Base-by-base conservation (phyloP, 2,329 filamentous ascomycete species). In the Aspergillus jensenii region DNA sequence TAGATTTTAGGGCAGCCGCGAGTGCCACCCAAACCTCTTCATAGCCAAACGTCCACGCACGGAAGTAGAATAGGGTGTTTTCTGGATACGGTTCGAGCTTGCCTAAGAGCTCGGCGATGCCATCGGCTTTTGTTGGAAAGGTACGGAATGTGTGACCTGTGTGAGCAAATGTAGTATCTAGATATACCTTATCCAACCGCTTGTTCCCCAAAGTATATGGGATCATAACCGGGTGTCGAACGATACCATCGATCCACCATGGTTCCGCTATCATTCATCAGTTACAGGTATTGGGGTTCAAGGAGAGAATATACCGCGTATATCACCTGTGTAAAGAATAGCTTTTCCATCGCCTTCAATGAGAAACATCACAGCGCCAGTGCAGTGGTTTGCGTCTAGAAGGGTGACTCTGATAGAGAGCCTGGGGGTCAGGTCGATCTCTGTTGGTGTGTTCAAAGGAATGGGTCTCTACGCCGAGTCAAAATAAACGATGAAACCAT, bases 11-110 rank as follows among this genome's bases (percentile, higher is more conserved):
- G 11, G 86, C 84, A 21, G 87, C 83, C 0, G 91, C 87, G 0
- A 98, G 76, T 0, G 91, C 89, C 58, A 92, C 79, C 92, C 92
- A 97, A 0, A 96, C 91, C 52, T 96, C 90, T 71, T 98, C 93
- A 62, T 97, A 96, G 0, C 90, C 90, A 69, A 95, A 95, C 0
- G 93, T 97, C 92, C 93, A 96, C 1, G 91, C 85, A 56, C 92
- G 85, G 46, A 98, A 82, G 71, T 96, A 90, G 67, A 96, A 97
- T 1, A 89, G 72, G 0, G 91, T 96, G 40, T 91, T 84, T 1
- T 78, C 61, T 0, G 92, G 88, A 70, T 93, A 96, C 23, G 76
- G 69, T 0, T 77, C 72, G 0, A 96, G 81, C 63, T 91, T 89
- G 4, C 78, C 75, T 1, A 97, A 68, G 0, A 97, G 81, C 67